Evolutionary conservation across 768 basidiomycete genomes (phyloP).

Genomic region (Lentinula raphanica): DNA sequence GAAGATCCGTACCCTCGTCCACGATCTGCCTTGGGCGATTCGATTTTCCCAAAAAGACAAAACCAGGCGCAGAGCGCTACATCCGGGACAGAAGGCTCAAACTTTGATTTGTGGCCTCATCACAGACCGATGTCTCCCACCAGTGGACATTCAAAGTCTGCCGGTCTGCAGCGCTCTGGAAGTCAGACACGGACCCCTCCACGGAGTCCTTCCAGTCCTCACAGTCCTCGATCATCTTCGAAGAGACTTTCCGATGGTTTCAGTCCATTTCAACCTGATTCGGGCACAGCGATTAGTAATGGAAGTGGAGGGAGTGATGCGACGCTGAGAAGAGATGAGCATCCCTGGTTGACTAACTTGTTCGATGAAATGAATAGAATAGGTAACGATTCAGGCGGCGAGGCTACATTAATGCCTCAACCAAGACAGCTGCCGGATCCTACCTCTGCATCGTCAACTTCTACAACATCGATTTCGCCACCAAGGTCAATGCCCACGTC

Average conservation of each 20-base stretch:
- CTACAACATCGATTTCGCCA: not conserved
- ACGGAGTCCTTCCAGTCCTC: constrained; percentile 56
- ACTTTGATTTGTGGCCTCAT: not conserved
- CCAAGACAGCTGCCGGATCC: not conserved
- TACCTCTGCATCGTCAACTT: not conserved
- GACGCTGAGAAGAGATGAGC: constrained; percentile 28
- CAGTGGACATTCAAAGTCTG: not conserved
- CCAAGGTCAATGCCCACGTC: constrained; percentile 1
- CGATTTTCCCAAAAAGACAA: constrained; percentile 8
- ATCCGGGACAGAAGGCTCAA: not conserved
- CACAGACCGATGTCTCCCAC: constrained; percentile 1
- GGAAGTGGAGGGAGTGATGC: constrained; percentile 17
- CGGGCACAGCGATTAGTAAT: constrained; percentile 3
- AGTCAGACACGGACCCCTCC: constrained; percentile 36
- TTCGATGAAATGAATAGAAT: constrained; percentile 13
- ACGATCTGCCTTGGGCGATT: constrained; percentile 55
- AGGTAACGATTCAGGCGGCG: constrained; percentile 6
- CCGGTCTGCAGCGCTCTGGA: not conserved
- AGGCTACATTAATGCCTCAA: constrained; percentile 10
- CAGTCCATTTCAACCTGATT: not conserved
- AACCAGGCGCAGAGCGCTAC: constrained; percentile 18
- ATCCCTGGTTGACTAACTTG: constrained; percentile 19
- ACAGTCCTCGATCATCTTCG: constrained; percentile 27
- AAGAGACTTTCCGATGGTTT: constrained; percentile 9
- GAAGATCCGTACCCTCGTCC: constrained; percentile 61